A percentile compares a stretch with the other conserved stretches of the same genome.
Conservation (phyloP, 805 yeast genomes). For the Starmerella vitae region DNA sequence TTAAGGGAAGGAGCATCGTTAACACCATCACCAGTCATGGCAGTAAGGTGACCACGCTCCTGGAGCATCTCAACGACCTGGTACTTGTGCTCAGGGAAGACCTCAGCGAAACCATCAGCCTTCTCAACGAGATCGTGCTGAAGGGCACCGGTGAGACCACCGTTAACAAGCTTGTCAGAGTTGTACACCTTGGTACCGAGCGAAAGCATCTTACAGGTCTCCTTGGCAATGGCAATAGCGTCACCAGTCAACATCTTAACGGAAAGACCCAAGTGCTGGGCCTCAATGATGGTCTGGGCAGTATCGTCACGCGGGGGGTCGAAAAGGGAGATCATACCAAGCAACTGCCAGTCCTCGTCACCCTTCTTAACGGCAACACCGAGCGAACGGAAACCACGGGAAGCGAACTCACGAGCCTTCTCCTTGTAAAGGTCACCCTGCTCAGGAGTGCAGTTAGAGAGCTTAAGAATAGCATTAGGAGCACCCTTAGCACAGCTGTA, state of each 20-base stretch:
- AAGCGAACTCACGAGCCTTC: conserved; percentile 93
- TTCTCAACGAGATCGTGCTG: conserved; percentile 94
- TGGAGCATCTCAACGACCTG: conserved; percentile 91
- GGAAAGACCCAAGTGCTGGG: conserved; percentile 82
- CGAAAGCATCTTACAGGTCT: conserved; percentile 95
- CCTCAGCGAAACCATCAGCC: conserved; percentile 98
- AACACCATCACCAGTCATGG: conserved; percentile 99
- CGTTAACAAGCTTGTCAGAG: conserved; percentile 91
- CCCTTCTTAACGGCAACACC: conserved; percentile 99
- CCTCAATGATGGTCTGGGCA: conserved; percentile 88
- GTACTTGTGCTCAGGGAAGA: conserved; percentile 96
- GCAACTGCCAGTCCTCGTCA: conserved; percentile 95
- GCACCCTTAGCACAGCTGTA: conserved; percentile 97
- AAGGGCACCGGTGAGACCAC: conserved; percentile 95
- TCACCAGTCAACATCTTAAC: conserved; percentile 98
- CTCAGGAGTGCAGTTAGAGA: conserved; percentile 56
- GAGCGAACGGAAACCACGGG: conserved; percentile 96
- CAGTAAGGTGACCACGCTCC: conserved; percentile 92
- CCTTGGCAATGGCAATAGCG: conserved; percentile 98
- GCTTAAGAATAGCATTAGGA: conserved; percentile 74
- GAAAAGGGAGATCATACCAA: conserved; percentile 97
- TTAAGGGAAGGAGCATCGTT: conserved; percentile 95
- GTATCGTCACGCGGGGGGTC: conserved; percentile 99
- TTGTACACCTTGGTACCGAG: conserved; percentile 92
- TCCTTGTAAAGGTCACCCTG: conserved; percentile 87